phyloP scores from a whole-genome alignment of 2,329 filamentous ascomycete genomes.

The Coniochaeta sp. region DNA sequence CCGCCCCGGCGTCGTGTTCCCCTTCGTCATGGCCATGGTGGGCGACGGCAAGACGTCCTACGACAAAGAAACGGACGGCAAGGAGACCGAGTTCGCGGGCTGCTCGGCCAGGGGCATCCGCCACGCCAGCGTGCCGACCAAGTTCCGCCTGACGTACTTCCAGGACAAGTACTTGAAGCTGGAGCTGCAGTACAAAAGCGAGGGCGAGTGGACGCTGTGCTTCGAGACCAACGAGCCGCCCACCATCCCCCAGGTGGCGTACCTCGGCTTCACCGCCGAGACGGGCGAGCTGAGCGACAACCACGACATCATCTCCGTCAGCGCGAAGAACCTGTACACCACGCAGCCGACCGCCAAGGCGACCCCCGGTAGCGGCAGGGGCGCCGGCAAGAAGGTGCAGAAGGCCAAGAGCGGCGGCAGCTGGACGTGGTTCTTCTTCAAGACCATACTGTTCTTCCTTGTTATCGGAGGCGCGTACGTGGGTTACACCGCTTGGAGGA shows the following conservation, averaged over 20 bases:
- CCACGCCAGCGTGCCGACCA: conserved; percentile 71
- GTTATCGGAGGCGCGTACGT: conserved; percentile 70
- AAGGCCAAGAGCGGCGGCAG: conserved; percentile 39
- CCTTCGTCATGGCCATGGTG: conserved; percentile 97
- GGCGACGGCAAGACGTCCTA: conserved; percentile 86
- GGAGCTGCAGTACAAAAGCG: conserved; percentile 89
- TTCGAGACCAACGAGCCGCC: conserved; percentile 68
- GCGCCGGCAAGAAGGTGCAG: conserved; percentile 19
- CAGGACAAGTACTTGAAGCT: conserved; percentile 87
- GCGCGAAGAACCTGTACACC: conserved; percentile 80
- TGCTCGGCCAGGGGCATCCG: conserved; percentile 92
- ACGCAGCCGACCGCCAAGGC: conserved; percentile 38
- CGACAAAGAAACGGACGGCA: conserved; percentile 91
- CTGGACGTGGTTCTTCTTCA: conserved; percentile 65
- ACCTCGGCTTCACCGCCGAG: conserved; percentile 76
- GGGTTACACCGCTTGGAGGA: conserved; percentile 76
- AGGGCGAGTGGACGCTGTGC: conserved; percentile 82
- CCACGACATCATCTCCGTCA: conserved; percentile 88
- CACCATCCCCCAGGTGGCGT: conserved; percentile 70
- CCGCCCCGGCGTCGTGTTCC: conserved; percentile 88
- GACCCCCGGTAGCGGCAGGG: conserved; percentile 26
- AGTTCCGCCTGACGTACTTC: conserved; percentile 88
- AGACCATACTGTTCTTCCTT: conserved; percentile 69
- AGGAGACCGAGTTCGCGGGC: conserved; percentile 84
- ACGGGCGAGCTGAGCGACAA: conserved; percentile 96